Evolutionary conservation across 495 filamentous ascomycete genomes (phyloP).

Genomic region (Patellaria atrata): DNA sequence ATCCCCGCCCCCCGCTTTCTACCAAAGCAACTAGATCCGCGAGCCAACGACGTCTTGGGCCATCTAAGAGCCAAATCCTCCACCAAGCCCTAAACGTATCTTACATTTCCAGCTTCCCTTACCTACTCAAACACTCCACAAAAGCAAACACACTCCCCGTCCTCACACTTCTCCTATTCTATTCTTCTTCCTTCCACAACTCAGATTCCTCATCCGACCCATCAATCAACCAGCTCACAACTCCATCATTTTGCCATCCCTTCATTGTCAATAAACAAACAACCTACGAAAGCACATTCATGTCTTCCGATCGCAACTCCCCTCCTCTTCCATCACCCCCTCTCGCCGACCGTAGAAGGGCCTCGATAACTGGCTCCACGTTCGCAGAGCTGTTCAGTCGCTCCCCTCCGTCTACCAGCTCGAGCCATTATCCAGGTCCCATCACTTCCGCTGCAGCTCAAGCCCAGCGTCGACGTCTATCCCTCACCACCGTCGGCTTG

Average conservation of each 20-base stretch:
- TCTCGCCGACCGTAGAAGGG: constrained; percentile 17
- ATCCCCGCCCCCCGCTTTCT: no score
- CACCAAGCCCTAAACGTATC: no score
- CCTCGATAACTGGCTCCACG: constrained; percentile 25
- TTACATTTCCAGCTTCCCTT: no score
- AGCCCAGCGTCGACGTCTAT: constrained; percentile 67
- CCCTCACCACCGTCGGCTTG: constrained; percentile 71
- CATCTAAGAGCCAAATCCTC: no score
- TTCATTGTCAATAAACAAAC: background rate
- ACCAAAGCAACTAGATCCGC: no score
- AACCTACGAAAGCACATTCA: constrained; percentile 8
- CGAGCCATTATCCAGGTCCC: constrained; percentile 29
- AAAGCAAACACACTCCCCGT: no score
- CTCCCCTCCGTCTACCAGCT: background rate
- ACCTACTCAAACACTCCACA: no score
- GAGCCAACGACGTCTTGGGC: no score
- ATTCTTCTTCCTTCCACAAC: background rate
- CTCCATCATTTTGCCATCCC: no score
- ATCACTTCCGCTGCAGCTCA: constrained; percentile 48
- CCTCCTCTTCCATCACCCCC: constrained; percentile 18
- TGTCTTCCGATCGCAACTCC: constrained; percentile 19
- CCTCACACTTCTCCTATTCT: background rate
- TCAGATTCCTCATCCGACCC: no score
- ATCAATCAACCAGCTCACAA: constrained; percentile 2
- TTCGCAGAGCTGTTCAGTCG: constrained; percentile 27